Conservation (phyloP, 768 basidiomycete species). For the Leucocoprinus sp. region DNA sequence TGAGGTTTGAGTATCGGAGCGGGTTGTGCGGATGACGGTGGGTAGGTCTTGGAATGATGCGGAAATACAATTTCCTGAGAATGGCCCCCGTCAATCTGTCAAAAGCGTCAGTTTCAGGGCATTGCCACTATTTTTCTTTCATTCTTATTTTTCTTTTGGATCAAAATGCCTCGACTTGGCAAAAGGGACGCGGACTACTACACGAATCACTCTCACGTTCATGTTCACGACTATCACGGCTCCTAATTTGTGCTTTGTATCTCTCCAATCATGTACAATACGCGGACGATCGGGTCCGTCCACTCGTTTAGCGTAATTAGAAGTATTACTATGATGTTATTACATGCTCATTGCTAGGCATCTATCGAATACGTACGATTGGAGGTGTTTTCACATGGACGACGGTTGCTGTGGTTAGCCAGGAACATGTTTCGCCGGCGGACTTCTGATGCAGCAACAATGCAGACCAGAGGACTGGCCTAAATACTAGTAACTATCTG, state of each 20-base stretch:
- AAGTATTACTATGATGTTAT: conserved; percentile 9
- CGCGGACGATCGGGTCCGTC: conserved; percentile 1
- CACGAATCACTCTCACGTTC: conserved; percentile 1
- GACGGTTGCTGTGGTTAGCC: not conserved
- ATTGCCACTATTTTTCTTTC: conserved; percentile 6
- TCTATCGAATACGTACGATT: conserved; percentile 9
- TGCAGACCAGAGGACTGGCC: not conserved
- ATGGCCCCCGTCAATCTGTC: not conserved
- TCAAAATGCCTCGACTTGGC: not conserved
- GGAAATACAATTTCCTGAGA: too few species aligned
- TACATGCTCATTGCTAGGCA: conserved; percentile 10
- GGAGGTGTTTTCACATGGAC: conserved; percentile 7
- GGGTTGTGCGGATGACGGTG: not conserved
- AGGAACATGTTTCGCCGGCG: conserved; percentile 5
- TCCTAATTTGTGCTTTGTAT: conserved; percentile 8
- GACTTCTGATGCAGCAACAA: conserved; percentile 3
- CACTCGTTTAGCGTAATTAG: conserved; percentile 2
- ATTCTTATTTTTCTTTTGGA: not conserved
- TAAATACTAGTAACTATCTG: too few species aligned
- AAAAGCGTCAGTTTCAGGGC: conserved; percentile 6
- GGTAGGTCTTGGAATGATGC: not conserved
- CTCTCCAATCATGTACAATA: conserved; percentile 1
- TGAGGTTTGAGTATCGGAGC: not conserved
- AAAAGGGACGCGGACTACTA: not conserved
- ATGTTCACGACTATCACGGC: conserved; percentile 10